Evolutionary conservation across 768 basidiomycete genomes (phyloP), one percentile per base, ranked within the genome.

Genomic region (Rhodotorula sphaerocarpa): DNA sequence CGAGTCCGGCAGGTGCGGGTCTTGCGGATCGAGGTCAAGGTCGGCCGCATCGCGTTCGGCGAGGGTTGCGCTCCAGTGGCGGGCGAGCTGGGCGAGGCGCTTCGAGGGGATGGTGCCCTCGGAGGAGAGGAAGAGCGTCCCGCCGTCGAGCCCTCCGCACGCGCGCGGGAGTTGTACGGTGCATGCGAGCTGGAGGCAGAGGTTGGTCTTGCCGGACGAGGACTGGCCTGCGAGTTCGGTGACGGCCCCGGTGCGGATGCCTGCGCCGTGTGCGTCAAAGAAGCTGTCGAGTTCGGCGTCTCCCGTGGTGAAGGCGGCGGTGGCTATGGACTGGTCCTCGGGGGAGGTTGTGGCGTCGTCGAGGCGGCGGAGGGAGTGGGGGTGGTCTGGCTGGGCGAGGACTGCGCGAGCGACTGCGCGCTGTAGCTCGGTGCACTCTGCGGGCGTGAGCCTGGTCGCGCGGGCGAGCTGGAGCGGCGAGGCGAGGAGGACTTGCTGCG

Each of bases 161-260:
- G 74, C 72, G 50, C 27, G 70, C 28, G 87, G 83, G 1, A 88
- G 79, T 73, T 96, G 92, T 1, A 87, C 86, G 27, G 82, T 78
- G 34, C 93, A 77, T 6, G 88, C 83, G 25, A 90, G 80, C 68
- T 92, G 90, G 20, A 99, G 79, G 6, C 86, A 87, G 7, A 97
- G 76, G 70, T 97, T 91, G 1, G 90, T 90, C 77, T 99, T 99
- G 43, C 95, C 95, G 31, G 93, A 84, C 28, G 90, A 86, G 55
- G 56, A 47, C 30, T 65, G 56, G 28, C 52, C 63, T 11, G 51
- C 61, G 1, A 57, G 33, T 42, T 62, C 63, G 1, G 65, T 66
- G 36, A 66, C 2, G 44, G 31, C 36, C 3, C 63, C 60, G 7
- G 48, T 42, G 28, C 65, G 41, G 36, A 70, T 46, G 20, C 65